Conservation (phyloP, 768 basidiomycete species). For the Lactifluus subvellereus region DNA sequence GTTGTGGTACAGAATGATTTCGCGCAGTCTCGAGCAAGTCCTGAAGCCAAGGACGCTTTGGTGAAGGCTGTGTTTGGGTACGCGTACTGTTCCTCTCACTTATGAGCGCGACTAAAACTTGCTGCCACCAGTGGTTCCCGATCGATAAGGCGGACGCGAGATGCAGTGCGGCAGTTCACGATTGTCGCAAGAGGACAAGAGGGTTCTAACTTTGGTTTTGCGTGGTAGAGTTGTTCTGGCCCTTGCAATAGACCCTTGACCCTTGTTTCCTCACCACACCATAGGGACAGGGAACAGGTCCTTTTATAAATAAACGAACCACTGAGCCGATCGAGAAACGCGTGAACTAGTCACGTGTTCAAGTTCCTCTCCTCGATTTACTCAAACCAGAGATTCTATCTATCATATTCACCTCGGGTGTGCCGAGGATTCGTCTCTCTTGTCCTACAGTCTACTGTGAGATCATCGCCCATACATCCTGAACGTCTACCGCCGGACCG, state of each 20-base stretch:
- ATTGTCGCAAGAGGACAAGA: slow-evolving; percentile 80
- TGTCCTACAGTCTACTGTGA: not conserved
- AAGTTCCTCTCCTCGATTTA: not conserved
- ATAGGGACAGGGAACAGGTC: not conserved
- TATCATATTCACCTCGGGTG: not conserved
- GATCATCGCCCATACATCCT: not conserved
- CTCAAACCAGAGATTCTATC: not conserved
- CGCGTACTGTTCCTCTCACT: slow-evolving; percentile 23
- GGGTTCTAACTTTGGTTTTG: slow-evolving; percentile 81
- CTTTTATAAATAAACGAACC: not conserved
- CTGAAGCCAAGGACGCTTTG: slow-evolving; percentile 74
- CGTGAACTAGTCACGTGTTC: too few relatives aligned
- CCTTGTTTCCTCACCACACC: not conserved
- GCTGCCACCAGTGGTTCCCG: slow-evolving; percentile 45
- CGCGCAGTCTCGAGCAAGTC: slow-evolving; percentile 61
- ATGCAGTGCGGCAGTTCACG: slow-evolving; percentile 84
- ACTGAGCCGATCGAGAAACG: not conserved
- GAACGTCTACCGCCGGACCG: not conserved
- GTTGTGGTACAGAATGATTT: slow-evolving; percentile 56
- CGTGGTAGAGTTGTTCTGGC: slow-evolving; percentile 32
- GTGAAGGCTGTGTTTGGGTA: slow-evolving; percentile 66
- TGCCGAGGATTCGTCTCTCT: not conserved
- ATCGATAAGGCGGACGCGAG: slow-evolving; percentile 65
- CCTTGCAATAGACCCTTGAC: not conserved
- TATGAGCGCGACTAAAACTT: not conserved